Conservation (phyloP, 768 basidiomycete genomes). For the Mycena rebaudengoi region DNA sequence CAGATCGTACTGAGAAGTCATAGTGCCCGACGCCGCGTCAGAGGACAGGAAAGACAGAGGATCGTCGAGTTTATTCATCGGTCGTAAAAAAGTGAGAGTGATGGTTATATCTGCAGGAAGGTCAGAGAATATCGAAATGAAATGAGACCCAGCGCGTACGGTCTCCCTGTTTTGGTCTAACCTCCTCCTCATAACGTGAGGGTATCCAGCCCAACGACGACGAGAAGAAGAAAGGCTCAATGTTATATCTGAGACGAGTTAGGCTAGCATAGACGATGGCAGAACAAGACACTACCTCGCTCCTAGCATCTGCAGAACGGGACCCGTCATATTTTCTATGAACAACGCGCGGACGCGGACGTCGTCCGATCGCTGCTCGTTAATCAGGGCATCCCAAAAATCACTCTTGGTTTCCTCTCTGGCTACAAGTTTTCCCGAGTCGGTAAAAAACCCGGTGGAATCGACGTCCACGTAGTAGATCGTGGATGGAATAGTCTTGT, state of each 20-base stretch:
- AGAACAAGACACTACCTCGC: constrained; percentile 56
- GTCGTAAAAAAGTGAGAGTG: constrained; percentile 61
- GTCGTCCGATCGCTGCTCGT: constrained; percentile 41
- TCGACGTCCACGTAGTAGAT: constrained; percentile 54
- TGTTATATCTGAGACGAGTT: constrained; percentile 63
- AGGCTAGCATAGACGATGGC: constrained; percentile 57
- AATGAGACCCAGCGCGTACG: constrained; percentile 48
- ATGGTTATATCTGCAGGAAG: constrained; percentile 62
- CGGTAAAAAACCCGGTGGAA: constrained; percentile 45
- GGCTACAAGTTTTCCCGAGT: constrained; percentile 33
- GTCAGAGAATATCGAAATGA: neutral
- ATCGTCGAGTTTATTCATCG: constrained; percentile 36
- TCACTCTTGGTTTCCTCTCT: constrained; percentile 30
- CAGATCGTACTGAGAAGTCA: constrained; percentile 4
- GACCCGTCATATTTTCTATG: constrained; percentile 59
- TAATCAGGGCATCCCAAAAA: constrained; percentile 50
- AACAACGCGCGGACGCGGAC: constrained; percentile 60
- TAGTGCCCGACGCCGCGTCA: constrained; percentile 9
- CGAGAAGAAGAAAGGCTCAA: constrained; percentile 76
- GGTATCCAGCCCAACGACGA: constrained; percentile 76
- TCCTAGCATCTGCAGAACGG: constrained; percentile 68
- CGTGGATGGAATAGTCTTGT: constrained; percentile 34
- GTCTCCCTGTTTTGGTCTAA: constrained; percentile 51
- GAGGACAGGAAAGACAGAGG: constrained; percentile 1
- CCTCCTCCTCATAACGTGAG: constrained; percentile 65